Base-by-base conservation (phyloP, 495 filamentous ascomycete genomes). In the Parathielavia hyrcaniae region DNA sequence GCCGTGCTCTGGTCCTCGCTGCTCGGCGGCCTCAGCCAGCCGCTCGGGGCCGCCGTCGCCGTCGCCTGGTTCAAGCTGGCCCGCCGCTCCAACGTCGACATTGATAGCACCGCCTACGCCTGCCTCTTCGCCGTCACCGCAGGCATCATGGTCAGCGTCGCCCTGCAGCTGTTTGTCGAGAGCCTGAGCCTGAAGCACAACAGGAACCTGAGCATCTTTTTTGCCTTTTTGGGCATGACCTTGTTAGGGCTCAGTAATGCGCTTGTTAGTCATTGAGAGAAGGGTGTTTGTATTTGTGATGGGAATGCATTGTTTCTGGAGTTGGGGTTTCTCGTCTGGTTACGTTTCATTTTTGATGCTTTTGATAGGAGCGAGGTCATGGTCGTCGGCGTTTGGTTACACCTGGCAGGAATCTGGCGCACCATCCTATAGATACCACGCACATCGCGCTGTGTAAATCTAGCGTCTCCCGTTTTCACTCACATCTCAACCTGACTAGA, bases 71-170 rank as follows among this genome's bases (percentile, higher is more conserved):
- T 97, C 63, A 81, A 82, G 68, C 64, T 82, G 48, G 78, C 83
- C 8, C 70, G 77, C 5, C 71, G 74, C 12, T 72, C 68, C 5
- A 65, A 86, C 11, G 72, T 81, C 4, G 72, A 68, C 5, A 79
- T 84, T 1, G 81, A 85, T 14, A 82, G 83, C 68, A 86, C 78
- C 8, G 86, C 89, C 0, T 97, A 98, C 69, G 93, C 89, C 3
- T 82, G 83, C 41, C 84, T 97, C 75, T 97, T 98, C 71, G 89
- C 91, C 19, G 78, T 84, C 19, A 96, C 90, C 0, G 86, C 91
- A 0, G 93, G 93, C 1, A 91, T 98, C 57, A 97, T 98, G 93
- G 85, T 87, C 32, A 91, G 83, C 56, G 93, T 98, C 32, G 91
- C 86, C 7, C 70, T 98, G 67, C 88, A 93, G 72, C 75, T 98